phyloP scores from a whole-genome alignment of 2,329 filamentous ascomycete species.

The Didymella exigua region DNA sequence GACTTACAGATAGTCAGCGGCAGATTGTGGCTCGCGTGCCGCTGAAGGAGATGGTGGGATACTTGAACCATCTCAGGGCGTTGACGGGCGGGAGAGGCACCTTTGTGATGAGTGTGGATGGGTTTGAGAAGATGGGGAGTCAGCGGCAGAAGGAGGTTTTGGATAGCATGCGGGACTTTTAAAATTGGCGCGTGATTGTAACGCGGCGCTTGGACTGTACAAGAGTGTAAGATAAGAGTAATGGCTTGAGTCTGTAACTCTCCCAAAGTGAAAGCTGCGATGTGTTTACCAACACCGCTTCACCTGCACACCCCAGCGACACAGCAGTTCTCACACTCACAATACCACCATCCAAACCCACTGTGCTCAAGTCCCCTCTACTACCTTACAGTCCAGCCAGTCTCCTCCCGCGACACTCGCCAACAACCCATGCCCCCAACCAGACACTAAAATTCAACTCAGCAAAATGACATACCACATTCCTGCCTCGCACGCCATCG shows the following conservation, averaged over 20 bases:
- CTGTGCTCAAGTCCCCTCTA: too few relatives aligned
- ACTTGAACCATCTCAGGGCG: conserved; percentile 84
- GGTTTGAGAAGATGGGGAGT: conserved; percentile 69
- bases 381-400: too few relatives aligned
- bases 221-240: neutral
- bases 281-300: neutral
- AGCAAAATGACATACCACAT: conserved; percentile 1
- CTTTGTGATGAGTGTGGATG: conserved; percentile 75
- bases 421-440: neutral
- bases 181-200: neutral
- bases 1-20: conserved; percentile 41
- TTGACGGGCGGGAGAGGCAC: conserved; percentile 84
- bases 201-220: neutral
- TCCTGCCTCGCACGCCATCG: conserved; percentile 17
- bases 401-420: neutral
- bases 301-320: neutral
- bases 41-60: conserved; percentile 95
- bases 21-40: conserved; percentile 86
- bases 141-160: conserved; percentile 65
- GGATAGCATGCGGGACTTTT: conserved; percentile 40
- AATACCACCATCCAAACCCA: neutral
- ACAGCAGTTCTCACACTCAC: neutral
- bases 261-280: neutral
- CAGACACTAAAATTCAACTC: too few relatives aligned
- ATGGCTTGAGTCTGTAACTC: too few relatives aligned